phyloP scores from a whole-genome alignment of 345 rosid genomes.

The Eucalyptus coolabah region DNA sequence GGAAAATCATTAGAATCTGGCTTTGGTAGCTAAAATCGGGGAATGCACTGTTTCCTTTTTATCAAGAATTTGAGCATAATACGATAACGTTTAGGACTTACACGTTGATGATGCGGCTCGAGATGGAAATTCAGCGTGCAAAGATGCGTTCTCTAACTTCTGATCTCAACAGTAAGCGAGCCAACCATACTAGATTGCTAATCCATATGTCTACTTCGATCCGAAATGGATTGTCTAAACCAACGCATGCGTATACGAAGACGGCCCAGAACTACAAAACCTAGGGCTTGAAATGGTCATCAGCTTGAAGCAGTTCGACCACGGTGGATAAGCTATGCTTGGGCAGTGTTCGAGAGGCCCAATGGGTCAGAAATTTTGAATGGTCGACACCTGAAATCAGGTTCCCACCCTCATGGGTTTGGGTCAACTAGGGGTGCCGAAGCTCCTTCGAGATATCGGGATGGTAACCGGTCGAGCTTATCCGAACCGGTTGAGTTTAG shows the following conservation, averaged over 20 bases:
- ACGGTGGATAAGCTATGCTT: not conserved
- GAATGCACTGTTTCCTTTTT: not conserved
- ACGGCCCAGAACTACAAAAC: not conserved
- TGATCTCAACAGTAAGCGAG: not conserved
- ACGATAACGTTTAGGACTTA: not conserved
- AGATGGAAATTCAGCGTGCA: not conserved
- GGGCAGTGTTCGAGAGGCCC: not conserved
- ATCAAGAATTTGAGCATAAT: not conserved
- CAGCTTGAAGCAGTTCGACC: not conserved
- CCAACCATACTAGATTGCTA: not conserved
- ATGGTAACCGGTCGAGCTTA: not conserved
- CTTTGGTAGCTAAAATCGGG: not conserved
- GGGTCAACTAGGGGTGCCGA: not conserved
- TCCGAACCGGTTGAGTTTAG: not conserved
- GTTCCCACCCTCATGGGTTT: not conserved
- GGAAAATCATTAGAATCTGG: not conserved
- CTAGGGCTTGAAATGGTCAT: not conserved
- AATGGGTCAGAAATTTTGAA: not conserved
- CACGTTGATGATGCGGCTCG: not conserved
- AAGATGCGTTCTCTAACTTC: not conserved
- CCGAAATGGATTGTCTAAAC: not conserved
- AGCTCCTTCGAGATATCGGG: not conserved
- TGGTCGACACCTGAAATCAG: not conserved
- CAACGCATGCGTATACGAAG: not conserved
- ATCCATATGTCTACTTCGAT: not conserved